Conservation (phyloP, 75 land plant genomes). For the Larix kaempferi region DNA sequence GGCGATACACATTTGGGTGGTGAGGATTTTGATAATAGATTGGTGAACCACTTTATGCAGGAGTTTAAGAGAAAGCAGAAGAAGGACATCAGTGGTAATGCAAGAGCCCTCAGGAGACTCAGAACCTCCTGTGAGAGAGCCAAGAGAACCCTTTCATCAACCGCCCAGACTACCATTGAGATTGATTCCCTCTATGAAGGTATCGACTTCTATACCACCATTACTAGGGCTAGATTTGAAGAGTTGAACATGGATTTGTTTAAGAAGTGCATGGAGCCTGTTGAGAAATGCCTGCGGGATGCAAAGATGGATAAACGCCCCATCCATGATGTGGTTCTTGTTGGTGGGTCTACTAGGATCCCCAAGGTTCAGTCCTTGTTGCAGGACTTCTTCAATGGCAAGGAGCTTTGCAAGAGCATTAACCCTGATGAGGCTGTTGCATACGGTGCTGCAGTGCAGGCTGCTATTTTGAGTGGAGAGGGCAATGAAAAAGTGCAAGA, state of each 20-base stretch:
- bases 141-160: slow-evolving; percentile 40
- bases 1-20: slow-evolving; percentile 73
- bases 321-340: slow-evolving; percentile 31
- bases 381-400: slow-evolving; percentile 40
- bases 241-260: slow-evolving; percentile 50
- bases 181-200: slow-evolving; percentile 43
- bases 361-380: slow-evolving; percentile 36
- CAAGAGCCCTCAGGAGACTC: slow-evolving; percentile 36
- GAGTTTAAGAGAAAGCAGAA: slow-evolving; percentile 33
- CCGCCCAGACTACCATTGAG: slow-evolving; percentile 45
- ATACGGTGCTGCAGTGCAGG: slow-evolving; percentile 39
- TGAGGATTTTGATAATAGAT: slow-evolving; percentile 11
- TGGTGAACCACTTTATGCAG: slow-evolving; percentile 27
- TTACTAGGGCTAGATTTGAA: slow-evolving; percentile 39
- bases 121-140: slow-evolving; percentile 45
- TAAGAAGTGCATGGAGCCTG: slow-evolving; percentile 55
- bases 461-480: slow-evolving; percentile 40
- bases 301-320: slow-evolving; percentile 30
- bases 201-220: slow-evolving; percentile 29
- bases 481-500: slow-evolving; percentile 51
- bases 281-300: slow-evolving; percentile 46
- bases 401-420: slow-evolving; percentile 57
- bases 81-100: slow-evolving; percentile 35
- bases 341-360: slow-evolving; percentile 38
- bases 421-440: slow-evolving; percentile 48